A percentile compares a stretch with the other conserved stretches of the same genome.
Conservation (phyloP, 225 moss, liverwort and hornwort species). For the Thuidium tamariscinum region DNA sequence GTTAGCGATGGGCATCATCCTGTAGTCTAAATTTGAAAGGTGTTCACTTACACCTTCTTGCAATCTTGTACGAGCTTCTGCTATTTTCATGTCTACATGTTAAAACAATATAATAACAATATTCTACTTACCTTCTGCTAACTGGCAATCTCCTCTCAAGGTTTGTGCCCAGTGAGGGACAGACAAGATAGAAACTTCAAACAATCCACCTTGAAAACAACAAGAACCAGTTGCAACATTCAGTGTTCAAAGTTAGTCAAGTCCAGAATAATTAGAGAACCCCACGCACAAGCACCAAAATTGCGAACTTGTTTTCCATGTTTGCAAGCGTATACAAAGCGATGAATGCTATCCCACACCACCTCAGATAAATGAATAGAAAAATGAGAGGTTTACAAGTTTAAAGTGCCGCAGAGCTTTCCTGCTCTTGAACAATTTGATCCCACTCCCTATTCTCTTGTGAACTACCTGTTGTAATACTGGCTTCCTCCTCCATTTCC, state of each 20-base stretch:
- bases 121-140: background rate
- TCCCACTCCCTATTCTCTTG: constrained; percentile 27
- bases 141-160: too few species aligned
- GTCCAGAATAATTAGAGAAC: background rate
- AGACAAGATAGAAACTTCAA: too few species aligned
- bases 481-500: background rate
- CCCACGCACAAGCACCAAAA: background rate
- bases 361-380: background rate
- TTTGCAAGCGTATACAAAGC: background rate
- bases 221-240: background rate
- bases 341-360: background rate
- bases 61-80: background rate
- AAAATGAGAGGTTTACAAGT: background rate
- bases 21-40: background rate
- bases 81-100: background rate
- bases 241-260: background rate
- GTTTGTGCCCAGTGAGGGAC: background rate
- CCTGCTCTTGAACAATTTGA: constrained; percentile 30
- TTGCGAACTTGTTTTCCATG: background rate
- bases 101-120: background rate
- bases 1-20: background rate
- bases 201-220: background rate
- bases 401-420: constrained; percentile 22
- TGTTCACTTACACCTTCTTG: background rate
- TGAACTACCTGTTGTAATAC: background rate